Evolutionary conservation across 2,329 filamentous ascomycete species (phyloP).

Genomic region (Fusarium coicis): DNA sequence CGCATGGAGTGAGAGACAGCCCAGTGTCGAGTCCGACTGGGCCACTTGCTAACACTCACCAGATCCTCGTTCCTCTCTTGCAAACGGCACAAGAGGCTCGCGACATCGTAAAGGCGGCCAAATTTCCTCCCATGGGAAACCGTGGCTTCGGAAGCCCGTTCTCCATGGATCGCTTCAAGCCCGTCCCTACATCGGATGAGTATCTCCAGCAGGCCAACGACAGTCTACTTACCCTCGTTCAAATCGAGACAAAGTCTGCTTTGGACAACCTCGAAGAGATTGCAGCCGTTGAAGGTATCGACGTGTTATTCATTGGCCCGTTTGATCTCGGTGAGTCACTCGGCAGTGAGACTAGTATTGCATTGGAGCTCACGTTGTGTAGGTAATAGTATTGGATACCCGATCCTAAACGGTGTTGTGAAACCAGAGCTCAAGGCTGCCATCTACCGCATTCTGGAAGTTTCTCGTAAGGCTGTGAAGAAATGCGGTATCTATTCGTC

Average conservation of each 20-base stretch:
- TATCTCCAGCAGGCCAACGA: conserved; percentile 17
- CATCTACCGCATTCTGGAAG: background rate
- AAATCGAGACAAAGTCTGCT: conserved; percentile 16
- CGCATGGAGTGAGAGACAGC: conserved; percentile 6
- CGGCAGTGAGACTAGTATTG: fast-evolving
- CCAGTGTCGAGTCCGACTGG: background rate
- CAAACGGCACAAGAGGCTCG: conserved; percentile 12
- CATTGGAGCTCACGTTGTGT: background rate
- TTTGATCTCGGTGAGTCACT: conserved; percentile 7
- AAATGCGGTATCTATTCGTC: conserved; percentile 9
- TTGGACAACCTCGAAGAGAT: conserved; percentile 10
- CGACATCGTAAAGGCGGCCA: conserved; percentile 4
- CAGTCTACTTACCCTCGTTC: conserved; percentile 6
- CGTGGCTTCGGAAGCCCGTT: conserved; percentile 15
- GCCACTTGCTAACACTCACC: background rate
- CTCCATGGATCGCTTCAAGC: conserved; percentile 15
- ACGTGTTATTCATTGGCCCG: background rate
- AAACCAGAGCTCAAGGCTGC: background rate
- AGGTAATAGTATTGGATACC: conserved; percentile 15
- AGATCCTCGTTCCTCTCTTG: conserved; percentile 12
- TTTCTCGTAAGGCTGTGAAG: background rate
- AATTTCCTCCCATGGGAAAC: conserved; percentile 15
- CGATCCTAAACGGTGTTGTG: conserved; percentile 8
- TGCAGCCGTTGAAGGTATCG: background rate
- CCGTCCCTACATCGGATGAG: conserved; percentile 7